phyloP scores from a whole-genome alignment of 23 red algal genomes.

The Gracilaria gracilis region DNA sequence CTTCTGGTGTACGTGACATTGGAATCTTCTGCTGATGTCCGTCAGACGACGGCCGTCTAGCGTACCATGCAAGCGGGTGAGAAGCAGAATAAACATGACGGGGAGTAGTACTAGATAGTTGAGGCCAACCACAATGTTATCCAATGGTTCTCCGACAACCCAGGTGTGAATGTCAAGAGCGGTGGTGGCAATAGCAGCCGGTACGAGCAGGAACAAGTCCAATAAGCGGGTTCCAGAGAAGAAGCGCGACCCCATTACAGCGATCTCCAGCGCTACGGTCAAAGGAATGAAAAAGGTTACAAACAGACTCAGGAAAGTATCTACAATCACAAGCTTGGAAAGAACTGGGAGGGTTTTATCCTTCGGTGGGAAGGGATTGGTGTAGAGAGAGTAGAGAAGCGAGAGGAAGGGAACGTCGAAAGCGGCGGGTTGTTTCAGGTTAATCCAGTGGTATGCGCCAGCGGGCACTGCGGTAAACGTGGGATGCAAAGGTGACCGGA shows the following conservation, averaged over 20 bases:
- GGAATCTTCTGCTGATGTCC: background rate
- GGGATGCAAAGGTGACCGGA: no score
- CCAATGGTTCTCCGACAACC: background rate
- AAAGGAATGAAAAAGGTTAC: slow-evolving; percentile 19
- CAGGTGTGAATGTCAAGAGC: slow-evolving; percentile 19
- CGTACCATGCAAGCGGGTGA: slow-evolving; percentile 37
- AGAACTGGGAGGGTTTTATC: background rate
- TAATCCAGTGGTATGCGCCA: no score
- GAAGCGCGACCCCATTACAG: slow-evolving; percentile 8
- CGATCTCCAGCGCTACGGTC: slow-evolving; percentile 43
- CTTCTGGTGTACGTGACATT: background rate
- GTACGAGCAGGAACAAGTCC: slow-evolving; percentile 44
- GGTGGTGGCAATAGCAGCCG: background rate
- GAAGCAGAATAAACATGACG: slow-evolving; percentile 22
- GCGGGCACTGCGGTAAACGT: no score
- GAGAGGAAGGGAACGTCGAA: no score
- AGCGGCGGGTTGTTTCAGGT: no score
- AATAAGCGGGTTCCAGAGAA: slow-evolving; percentile 13
- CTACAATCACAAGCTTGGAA: slow-evolving; percentile 6
- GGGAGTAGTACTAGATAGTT: slow-evolving; percentile 49
- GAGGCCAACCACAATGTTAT: background rate
- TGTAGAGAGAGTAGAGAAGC: no score
- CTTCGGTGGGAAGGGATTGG: no score
- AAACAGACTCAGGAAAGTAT: slow-evolving; percentile 14
- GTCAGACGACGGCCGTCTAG: slow-evolving; percentile 39